Percentiles rank a stretch among this genome's conserved stretches.
Evolutionary conservation across 768 basidiomycete species (phyloP).

Genomic region (Scleroderma citrinum): DNA sequence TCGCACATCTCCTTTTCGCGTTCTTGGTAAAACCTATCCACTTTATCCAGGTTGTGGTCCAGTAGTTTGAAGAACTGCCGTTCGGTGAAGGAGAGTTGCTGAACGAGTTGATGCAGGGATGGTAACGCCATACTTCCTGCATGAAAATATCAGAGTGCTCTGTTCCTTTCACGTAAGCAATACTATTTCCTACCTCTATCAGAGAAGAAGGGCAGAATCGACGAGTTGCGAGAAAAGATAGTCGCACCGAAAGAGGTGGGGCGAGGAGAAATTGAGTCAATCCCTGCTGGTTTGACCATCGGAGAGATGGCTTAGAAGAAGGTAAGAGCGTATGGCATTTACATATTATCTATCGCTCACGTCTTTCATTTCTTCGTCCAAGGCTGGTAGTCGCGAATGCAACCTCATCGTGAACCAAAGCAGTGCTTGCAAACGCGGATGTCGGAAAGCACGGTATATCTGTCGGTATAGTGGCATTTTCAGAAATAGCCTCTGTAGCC

Average conservation of each 20-base stretch:
- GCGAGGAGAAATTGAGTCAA: neutral
- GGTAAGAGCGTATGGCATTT: too few species aligned
- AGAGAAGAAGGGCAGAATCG: neutral
- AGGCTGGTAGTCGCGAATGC: too few species aligned
- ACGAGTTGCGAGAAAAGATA: neutral
- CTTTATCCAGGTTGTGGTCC: constrained; percentile 76
- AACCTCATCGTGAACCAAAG: too few species aligned
- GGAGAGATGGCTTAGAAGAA: too few species aligned
- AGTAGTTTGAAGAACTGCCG: constrained; percentile 69
- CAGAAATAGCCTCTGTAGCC: too few species aligned
- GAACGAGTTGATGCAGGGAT: constrained; percentile 44
- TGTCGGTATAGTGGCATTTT: too few species aligned
- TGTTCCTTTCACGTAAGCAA: neutral
- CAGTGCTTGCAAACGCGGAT: too few species aligned
- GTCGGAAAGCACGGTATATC: too few species aligned
- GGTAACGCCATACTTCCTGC: constrained; percentile 13
- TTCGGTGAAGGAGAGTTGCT: constrained; percentile 55
- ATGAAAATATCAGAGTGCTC: constrained; percentile 6
- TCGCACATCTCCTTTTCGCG: constrained; percentile 58
- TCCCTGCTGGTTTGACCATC: neutral
- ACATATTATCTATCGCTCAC: too few species aligned
- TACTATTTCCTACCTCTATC: neutral
- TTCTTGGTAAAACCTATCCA: constrained; percentile 75
- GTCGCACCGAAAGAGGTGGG: neutral
- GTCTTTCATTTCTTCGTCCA: too few species aligned